Conservation (phyloP, 2,329 filamentous ascomycete species). For the Aspergillus proliferans region DNA sequence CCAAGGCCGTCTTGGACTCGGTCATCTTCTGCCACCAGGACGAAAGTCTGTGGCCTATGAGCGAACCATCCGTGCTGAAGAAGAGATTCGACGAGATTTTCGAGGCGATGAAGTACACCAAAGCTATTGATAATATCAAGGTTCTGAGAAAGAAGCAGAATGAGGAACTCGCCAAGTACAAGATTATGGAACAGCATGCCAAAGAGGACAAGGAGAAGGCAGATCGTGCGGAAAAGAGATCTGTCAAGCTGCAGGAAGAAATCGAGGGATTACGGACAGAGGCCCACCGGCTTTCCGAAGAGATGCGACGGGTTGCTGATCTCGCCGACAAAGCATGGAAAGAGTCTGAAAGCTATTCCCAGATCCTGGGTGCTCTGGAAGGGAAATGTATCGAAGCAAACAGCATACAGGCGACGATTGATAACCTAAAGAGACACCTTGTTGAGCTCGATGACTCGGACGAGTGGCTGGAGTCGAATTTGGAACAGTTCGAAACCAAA, state of each 20-base stretch:
- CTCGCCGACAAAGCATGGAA: constrained; percentile 62
- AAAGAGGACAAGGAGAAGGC: constrained; percentile 81
- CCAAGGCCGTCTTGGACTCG: constrained; percentile 79
- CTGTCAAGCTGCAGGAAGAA: constrained; percentile 57
- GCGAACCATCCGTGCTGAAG: constrained; percentile 76
- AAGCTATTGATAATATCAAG: constrained; percentile 94
- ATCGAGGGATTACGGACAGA: constrained; percentile 54
- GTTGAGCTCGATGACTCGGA: constrained; percentile 75
- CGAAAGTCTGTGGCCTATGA: constrained; percentile 94
- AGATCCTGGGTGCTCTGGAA: constrained; percentile 67
- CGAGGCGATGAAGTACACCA: constrained; percentile 93
- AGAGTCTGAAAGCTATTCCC: constrained; percentile 66
- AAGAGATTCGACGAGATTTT: constrained; percentile 98
- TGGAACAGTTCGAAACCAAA: constrained; percentile 72
- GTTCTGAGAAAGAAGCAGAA: constrained; percentile 74
- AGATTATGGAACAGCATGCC: constrained; percentile 68
- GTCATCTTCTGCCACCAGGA: constrained; percentile 99
- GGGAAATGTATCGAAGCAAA: constrained; percentile 69
- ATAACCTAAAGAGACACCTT: constrained; percentile 65
- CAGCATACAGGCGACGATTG: constrained; percentile 63
- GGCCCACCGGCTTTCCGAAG: constrained; percentile 53
- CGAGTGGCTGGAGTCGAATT: constrained; percentile 61
- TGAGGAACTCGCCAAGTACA: constrained; percentile 65
- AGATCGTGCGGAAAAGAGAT: constrained; percentile 62
- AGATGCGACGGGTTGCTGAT: constrained; percentile 38